These are phyloP conservation scores for Myxozyma sirexii DNA, from an alignment of 805 yeast genomes.

Conservation along the genomic window DNA sequence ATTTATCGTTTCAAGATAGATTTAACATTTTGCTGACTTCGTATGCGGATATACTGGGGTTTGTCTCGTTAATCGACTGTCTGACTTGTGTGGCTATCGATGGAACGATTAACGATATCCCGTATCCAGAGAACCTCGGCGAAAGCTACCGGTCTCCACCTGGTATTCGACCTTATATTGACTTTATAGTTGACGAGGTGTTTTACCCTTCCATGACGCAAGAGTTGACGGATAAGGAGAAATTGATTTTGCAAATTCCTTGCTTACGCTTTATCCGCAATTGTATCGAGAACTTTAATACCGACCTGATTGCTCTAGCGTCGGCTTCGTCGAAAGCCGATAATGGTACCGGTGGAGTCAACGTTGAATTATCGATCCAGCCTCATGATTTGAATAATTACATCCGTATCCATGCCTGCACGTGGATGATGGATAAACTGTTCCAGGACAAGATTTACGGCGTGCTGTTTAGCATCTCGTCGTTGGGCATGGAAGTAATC, in stretches of 20 bases:
- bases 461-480: conserved; percentile 58
- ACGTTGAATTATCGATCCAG: conserved; percentile 53
- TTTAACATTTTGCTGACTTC: conserved; percentile 53
- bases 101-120: conserved; percentile 44
- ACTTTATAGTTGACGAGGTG: conserved; percentile 67
- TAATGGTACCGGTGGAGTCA: conserved; percentile 39
- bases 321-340: conserved; percentile 49
- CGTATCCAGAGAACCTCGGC: conserved; percentile 70
- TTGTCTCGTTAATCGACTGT: conserved; percentile 55
- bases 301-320: conserved; percentile 54
- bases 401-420: conserved; percentile 70
- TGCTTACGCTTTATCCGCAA: conserved; percentile 56
- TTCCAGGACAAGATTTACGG: conserved; percentile 61
- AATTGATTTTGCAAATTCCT: conserved; percentile 53
- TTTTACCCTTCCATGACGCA: conserved; percentile 54
- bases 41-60: conserved; percentile 62
- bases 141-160: conserved; percentile 53
- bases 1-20: conserved; percentile 48
- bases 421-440: conserved; percentile 62
- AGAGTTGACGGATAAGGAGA: conserved; percentile 44
- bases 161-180: conserved; percentile 81
- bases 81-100: conserved; percentile 38
- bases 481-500: conserved; percentile 62
- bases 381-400: conserved; percentile 52
- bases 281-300: conserved; percentile 55